Base-by-base conservation (phyloP, 2,329 filamentous ascomycete genomes). In the Aspergillus sp. region DNA sequence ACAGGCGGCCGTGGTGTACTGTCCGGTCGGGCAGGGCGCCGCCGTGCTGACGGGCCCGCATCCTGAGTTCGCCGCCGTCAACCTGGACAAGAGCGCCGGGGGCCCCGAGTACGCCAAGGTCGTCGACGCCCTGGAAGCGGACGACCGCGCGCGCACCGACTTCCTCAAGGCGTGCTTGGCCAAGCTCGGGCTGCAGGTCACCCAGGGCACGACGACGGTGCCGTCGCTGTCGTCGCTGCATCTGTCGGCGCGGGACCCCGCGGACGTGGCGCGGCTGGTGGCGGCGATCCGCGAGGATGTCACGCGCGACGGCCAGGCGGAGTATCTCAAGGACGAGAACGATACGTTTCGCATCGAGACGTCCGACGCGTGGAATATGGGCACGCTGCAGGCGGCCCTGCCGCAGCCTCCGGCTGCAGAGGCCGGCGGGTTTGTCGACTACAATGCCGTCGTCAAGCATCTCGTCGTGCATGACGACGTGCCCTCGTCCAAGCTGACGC, bases 11-110 rank as follows among this genome's bases (percentile, higher is more conserved):
- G 80, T 95, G 3, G 84, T 99, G 0, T 90, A 91, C 65, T 89
- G 91, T 64, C 88, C 86, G 57, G 81, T 96, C 42, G 92, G 91
- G 0, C 83, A 91, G 42, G 94, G 94, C 1, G 83, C 83, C 36
- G 90, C 84, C 1, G 73, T 97, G 5, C 73, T 99, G 16, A 95
- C 89, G 0, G 91, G 92, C 0, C 89, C 91, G 36, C 94, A 99
- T 78, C 93, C 93, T 47, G 94, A 99, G 89, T 97, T 97, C 67
- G 87, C 91, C 3, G 83, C 89, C 1, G 82, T 78, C 42, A 96
- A 96, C 64, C 80, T 97, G 5, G 81, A 86, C 56, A 83, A 81
- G 5, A 84, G 88, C 4, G 81, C 86, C 5, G 80, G 82, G 9
- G 76, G 88, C 0, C 84, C 88, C 0, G 82, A 82, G 1, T 97